Percentiles rank a stretch among this genome's conserved stretches.
Conservation (phyloP, 1,284 basidiomycete species). For the Ustilago loliicola region DNA sequence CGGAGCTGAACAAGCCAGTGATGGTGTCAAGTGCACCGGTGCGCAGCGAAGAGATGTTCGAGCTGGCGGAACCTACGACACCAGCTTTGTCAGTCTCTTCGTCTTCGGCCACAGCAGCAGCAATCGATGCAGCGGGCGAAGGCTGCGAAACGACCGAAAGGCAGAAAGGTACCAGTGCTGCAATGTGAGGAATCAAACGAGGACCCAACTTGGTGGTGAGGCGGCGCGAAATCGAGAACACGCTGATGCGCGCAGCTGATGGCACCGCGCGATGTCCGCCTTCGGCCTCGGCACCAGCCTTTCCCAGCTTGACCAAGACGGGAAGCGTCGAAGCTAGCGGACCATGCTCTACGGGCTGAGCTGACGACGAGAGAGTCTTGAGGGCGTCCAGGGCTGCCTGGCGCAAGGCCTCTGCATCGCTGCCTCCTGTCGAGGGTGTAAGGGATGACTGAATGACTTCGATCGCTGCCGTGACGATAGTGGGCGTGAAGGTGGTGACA, state of each 20-base stretch:
- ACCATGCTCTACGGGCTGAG: conserved; percentile 36
- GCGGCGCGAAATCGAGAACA: conserved; percentile 49
- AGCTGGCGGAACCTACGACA: conserved; percentile 21
- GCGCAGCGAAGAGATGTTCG: conserved; percentile 40
- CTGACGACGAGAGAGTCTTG: conserved; percentile 40
- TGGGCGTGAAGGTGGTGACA: conserved; percentile 43
- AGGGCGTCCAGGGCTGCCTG: conserved; percentile 56
- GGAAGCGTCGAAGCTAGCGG: conserved; percentile 51
- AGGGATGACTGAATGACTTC: conserved; percentile 40
- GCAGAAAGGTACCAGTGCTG: conserved; percentile 53
- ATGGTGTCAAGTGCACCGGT: conserved; percentile 60
- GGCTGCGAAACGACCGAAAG: conserved; percentile 27
- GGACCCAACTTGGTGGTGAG: conserved; percentile 62
- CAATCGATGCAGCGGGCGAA: conserved; percentile 8
- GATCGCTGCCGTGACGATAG: conserved; percentile 43
- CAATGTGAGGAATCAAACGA: conserved; percentile 66
- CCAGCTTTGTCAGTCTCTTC: conserved; percentile 12
- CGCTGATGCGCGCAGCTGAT: conserved; percentile 41
- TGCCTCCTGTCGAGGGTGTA: conserved; percentile 16
- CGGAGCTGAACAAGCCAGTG: conserved; percentile 54
- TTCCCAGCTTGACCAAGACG: conserved; percentile 46
- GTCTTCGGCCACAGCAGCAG: conserved; percentile 14
- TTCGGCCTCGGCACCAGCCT: conserved; percentile 34
- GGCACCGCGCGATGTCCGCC: conserved; percentile 17
- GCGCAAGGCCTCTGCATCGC: conserved; percentile 36